Percentiles rank a stretch among this genome's conserved stretches.
Evolutionary conservation across 2,329 filamentous ascomycete species (phyloP).

Genomic region (Neonectria ditissima): DNA sequence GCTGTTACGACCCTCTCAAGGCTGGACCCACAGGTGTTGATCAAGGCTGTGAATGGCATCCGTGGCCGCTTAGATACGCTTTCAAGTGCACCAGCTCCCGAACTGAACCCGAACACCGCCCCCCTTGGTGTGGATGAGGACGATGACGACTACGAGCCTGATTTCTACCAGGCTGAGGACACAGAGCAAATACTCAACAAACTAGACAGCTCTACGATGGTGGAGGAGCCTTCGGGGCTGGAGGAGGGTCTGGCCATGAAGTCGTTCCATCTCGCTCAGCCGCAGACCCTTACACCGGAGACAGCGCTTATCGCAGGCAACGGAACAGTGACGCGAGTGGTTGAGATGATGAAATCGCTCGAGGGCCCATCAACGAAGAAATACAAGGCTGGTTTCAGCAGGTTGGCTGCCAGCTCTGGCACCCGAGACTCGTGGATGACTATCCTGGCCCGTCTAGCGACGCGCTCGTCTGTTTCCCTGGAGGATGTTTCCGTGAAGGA

Average conservation of each 20-base stretch:
- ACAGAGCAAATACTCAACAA: constrained; percentile 83
- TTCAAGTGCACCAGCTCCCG: constrained; percentile 57
- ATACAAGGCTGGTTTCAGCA: constrained; percentile 79
- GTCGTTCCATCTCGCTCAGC: constrained; percentile 82
- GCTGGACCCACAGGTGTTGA: constrained; percentile 75
- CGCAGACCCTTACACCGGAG: constrained; percentile 77
- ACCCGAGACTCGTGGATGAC: constrained; percentile 93
- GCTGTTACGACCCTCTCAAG: constrained; percentile 81
- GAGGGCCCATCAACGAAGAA: constrained; percentile 74
- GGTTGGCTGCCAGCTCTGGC: constrained; percentile 85
- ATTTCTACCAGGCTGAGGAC: constrained; percentile 82
- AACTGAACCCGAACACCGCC: constrained; percentile 68
- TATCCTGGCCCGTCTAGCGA: constrained; percentile 86
- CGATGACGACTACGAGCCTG: constrained; percentile 89
- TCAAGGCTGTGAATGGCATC: constrained; percentile 77
- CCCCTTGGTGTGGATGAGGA: constrained; percentile 80
- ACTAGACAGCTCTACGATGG: constrained; percentile 75
- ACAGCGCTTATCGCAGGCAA: constrained; percentile 80
- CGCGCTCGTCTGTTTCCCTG: constrained; percentile 78
- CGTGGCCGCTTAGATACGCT: constrained; percentile 62
- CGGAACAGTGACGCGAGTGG: constrained; percentile 80
- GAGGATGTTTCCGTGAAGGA: constrained; percentile 69
- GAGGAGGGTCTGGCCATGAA: constrained; percentile 71
- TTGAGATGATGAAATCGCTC: constrained; percentile 79
- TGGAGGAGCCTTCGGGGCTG: constrained; percentile 48